These are phyloP conservation scores for Cyclostephanos invisitatus DNA, from an alignment of 108 stramenopile species.

Conservation along the genomic window DNA sequence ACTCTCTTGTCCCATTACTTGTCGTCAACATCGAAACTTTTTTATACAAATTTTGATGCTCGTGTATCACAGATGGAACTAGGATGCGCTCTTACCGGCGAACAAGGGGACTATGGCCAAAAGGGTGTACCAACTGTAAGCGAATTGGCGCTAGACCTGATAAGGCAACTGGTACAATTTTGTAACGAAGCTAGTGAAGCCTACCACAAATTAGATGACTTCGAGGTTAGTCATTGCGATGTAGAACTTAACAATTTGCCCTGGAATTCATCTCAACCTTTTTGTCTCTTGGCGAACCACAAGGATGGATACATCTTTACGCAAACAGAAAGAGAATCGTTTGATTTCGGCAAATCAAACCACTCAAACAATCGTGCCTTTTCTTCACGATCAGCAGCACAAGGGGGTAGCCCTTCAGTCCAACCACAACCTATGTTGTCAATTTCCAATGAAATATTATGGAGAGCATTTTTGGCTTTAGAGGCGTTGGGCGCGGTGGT, in stretches of 20 bases:
- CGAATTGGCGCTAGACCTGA: slow-evolving; percentile 24
- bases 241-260: background rate
- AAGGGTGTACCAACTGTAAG: slow-evolving; percentile 14
- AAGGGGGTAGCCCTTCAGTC: slow-evolving; percentile 23
- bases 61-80: slow-evolving; percentile 3
- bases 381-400: slow-evolving; percentile 17
- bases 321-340: slow-evolving; percentile 45
- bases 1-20: slow-evolving; percentile 41
- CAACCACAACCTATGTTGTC: slow-evolving; percentile 46
- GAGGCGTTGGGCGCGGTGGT: slow-evolving; percentile 58
- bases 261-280: background rate
- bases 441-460: slow-evolving; percentile 46
- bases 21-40: slow-evolving; percentile 5
- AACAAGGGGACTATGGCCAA: background rate
- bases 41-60: slow-evolving; percentile 30
- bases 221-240: slow-evolving; percentile 53
- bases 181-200: slow-evolving; percentile 70
- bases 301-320: slow-evolving; percentile 49
- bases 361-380: slow-evolving; percentile 12
- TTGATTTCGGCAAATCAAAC: slow-evolving; percentile 36
- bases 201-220: slow-evolving; percentile 76
- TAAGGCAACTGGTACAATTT: slow-evolving; percentile 34
- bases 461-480: slow-evolving; percentile 74
- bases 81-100: background rate
- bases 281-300: background rate